A percentile compares a stretch with the other conserved stretches of the same genome.
These are phyloP conservation scores for Cymbidium sinense DNA, from an alignment of 106 monocot species.

Conservation along the genomic window DNA sequence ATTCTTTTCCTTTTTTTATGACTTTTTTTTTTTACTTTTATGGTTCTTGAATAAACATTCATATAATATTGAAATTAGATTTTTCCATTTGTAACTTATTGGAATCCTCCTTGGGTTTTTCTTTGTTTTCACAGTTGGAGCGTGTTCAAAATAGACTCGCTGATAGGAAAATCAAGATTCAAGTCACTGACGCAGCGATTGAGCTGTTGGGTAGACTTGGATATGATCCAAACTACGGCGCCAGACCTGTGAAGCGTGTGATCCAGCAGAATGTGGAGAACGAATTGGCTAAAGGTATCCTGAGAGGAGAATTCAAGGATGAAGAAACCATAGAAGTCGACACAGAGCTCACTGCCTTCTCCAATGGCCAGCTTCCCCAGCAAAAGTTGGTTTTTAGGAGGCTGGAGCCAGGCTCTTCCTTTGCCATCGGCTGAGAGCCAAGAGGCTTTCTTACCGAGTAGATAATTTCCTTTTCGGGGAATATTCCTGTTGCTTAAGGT, in stretches of 20 bases:
- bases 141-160: slow-evolving; percentile 71
- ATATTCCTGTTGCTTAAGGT: too few relatives aligned
- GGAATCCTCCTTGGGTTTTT: background rate
- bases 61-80: too few relatives aligned
- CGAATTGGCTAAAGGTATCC: slow-evolving; percentile 87
- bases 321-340: slow-evolving; percentile 75
- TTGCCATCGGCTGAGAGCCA: slow-evolving; percentile 34
- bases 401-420: slow-evolving; percentile 20
- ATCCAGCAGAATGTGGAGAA: slow-evolving; percentile 95
- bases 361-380: slow-evolving; percentile 84
- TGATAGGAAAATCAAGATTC: slow-evolving; percentile 74
- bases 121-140: slow-evolving; percentile 45
- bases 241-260: slow-evolving; percentile 97
- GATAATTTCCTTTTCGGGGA: background rate
- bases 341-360: slow-evolving; percentile 70
- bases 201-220: slow-evolving; percentile 83
- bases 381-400: slow-evolving; percentile 71
- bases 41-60: too few relatives aligned
- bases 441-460: slow-evolving; percentile 30
- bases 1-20: too few relatives aligned
- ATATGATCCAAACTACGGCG: slow-evolving; percentile 94
- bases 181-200: slow-evolving; percentile 62
- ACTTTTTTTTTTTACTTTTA: too few relatives aligned
- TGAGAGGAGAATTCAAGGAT: slow-evolving; percentile 89
- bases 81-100: too few relatives aligned